Conservation (phyloP, 768 basidiomycete species). For the Mrakia frigida region DNA sequence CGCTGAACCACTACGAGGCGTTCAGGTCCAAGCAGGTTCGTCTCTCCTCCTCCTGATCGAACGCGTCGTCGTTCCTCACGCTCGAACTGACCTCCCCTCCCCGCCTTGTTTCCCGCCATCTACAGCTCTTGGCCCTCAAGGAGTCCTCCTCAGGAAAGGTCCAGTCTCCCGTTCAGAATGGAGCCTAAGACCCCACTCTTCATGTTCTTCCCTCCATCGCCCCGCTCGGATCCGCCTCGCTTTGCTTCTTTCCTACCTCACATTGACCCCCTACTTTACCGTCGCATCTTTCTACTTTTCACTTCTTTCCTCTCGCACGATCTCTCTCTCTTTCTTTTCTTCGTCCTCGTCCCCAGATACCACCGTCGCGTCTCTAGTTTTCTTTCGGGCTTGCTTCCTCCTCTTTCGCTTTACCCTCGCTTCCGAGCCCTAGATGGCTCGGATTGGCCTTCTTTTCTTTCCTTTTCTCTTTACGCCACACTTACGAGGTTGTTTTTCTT, state of each 20-base stretch:
- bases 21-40: constrained; percentile 89
- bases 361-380: not conserved
- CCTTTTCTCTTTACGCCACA: no score
- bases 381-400: not conserved
- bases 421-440: no score
- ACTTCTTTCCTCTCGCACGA: not conserved
- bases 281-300: not conserved
- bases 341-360: not conserved
- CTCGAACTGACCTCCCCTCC: not conserved
- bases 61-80: not conserved
- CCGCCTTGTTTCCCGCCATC: no score
- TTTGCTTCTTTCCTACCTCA: not conserved
- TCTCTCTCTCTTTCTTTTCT: not conserved
- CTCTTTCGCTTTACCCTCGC: not conserved
- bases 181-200: not conserved
- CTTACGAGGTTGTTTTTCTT: no score
- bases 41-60: not conserved
- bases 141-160: constrained; percentile 14
- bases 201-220: not conserved
- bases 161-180: constrained; percentile 6
- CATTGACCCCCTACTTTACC: not conserved
- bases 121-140: constrained; percentile 29
- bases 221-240: not conserved
- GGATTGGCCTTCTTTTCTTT: no score
- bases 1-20: constrained; percentile 98